A percentile compares a stretch with the other conserved stretches of the same genome.
Evolutionary conservation across 2,329 filamentous ascomycete genomes (phyloP).

Genomic region (Nigrospora oryzae): DNA sequence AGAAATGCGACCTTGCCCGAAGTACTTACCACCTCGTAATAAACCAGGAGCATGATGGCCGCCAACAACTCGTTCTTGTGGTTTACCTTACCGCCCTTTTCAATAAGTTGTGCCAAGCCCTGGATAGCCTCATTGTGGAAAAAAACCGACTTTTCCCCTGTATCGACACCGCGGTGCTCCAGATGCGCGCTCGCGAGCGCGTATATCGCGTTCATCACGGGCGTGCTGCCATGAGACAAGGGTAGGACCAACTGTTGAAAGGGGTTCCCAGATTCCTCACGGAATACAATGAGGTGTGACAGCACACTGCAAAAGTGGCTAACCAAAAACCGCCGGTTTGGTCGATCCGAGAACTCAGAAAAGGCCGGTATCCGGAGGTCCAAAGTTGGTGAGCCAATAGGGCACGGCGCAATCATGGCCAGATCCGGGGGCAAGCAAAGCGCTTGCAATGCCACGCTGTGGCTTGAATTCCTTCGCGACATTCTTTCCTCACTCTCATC

Average conservation of each 20-base stretch:
- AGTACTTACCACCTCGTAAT: constrained; percentile 52
- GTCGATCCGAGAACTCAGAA: constrained; percentile 46
- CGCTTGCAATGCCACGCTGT: constrained; percentile 9
- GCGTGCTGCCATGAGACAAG: constrained; percentile 42
- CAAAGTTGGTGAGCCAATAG: constrained; percentile 30
- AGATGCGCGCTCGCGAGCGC: constrained; percentile 79
- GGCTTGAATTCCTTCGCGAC: constrained; percentile 12
- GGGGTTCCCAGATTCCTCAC: constrained; percentile 53
- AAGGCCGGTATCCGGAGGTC: constrained; percentile 46
- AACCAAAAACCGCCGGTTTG: constrained; percentile 46
- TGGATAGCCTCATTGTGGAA: constrained; percentile 54
- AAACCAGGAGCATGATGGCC: constrained; percentile 53
- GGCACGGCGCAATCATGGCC: constrained; percentile 31
- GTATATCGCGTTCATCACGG: constrained; percentile 75
- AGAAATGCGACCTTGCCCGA: background rate
- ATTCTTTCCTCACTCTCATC: constrained; percentile 7
- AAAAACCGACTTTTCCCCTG: constrained; percentile 45
- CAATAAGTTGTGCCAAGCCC: constrained; percentile 47
- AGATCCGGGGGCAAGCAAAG: constrained; percentile 24
- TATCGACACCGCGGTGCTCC: constrained; percentile 52
- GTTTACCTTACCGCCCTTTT: constrained; percentile 38
- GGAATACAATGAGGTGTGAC: constrained; percentile 57
- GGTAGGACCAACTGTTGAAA: constrained; percentile 57
- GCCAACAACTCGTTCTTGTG: constrained; percentile 48
- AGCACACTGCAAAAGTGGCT: constrained; percentile 57